Evolutionary conservation across 2,329 filamentous ascomycete genomes (phyloP), one percentile per base, ranked within the genome.

Genomic region (Aspergillus latus): DNA sequence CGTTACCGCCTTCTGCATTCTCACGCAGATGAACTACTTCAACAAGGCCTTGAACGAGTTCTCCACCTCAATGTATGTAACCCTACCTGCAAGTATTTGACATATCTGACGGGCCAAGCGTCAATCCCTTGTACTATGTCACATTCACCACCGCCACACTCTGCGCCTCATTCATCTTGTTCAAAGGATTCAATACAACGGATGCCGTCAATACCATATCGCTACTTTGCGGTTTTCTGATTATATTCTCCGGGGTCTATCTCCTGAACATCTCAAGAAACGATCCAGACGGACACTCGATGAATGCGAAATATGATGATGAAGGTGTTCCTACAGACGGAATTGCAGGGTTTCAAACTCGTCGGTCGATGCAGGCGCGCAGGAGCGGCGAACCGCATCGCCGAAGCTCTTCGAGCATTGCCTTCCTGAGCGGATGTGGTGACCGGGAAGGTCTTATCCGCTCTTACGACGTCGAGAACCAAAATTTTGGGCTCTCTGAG

Each of bases 1-100:
- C 63, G 85, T 97, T 62, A 94, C 92, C 0, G 82, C 83, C 2
- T 90, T 97, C 62, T 99, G 94, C 79, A 97, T 99, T 70, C 75
- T 99, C 64, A 97, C 92, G 7, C 94, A 99, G 80, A 97, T 99
- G 94, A 99, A 99, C 76, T 99, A 99, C 76, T 96, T 99, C 77
- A 99, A 99, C 82, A 99, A 99, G 76, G 94, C 94, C 6, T 79
- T 99, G 58, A 95, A 91, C 74, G 92, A 95, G 68, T 99, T 97
- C 76, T 93, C 90, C 30, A 97, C 94, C 32, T 96, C 95, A 66
- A 96, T 99, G 92, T 96, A 83, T 73, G 89, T 80, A 34, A 11
- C 28, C 6, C 21, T 21, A 29, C n/a, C 10, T 15, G 29, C 15
- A n/a, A 16, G 16, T 9, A 29, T 7, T 26, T 13, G 26, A 34